A percentile compares a stretch with the other conserved stretches of the same genome.
Evolutionary conservation across 805 yeast species (phyloP).

Genomic region (Nakazawaea populi): DNA sequence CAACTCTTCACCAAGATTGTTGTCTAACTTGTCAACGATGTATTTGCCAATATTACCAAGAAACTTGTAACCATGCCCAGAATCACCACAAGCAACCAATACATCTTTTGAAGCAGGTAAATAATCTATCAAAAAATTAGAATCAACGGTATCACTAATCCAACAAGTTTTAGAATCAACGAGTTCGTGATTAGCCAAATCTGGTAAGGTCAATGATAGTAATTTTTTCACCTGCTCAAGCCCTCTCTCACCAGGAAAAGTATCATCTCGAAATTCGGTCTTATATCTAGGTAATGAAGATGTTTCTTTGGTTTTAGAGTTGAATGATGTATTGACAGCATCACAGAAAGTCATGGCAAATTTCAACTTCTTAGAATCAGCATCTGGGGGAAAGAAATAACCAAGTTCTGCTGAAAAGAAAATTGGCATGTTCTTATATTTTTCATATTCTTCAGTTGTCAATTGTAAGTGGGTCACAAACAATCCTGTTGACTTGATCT

Average conservation of each 20-base stretch:
- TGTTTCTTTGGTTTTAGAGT: conserved; percentile 19
- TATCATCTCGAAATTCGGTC: conserved; percentile 21
- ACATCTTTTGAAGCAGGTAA: conserved; percentile 24
- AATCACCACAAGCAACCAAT: conserved; percentile 33
- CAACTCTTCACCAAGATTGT: conserved; percentile 16
- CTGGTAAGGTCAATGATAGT: conserved; percentile 27
- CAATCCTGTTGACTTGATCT: conserved; percentile 31
- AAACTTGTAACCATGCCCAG: conserved; percentile 37
- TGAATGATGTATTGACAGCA: conserved; percentile 15
- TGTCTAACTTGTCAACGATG: conserved; percentile 22
- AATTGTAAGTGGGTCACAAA: conserved; percentile 31
- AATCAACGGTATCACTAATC: conserved; percentile 26
- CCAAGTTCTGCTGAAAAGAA: conserved; percentile 37
- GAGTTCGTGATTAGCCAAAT: conserved; percentile 22
- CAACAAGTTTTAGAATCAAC: conserved; percentile 14
- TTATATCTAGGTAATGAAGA: conserved; percentile 28
- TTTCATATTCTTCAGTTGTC: conserved; percentile 27
- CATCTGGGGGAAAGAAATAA: conserved; percentile 43
- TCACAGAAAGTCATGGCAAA: conserved; percentile 27
- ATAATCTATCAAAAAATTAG: conserved; percentile 29
- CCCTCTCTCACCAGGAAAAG: conserved; percentile 23
- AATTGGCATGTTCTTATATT: conserved; percentile 32
- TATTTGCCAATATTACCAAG: conserved; percentile 36
- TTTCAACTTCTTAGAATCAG: conserved; percentile 27
- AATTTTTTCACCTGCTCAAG: conserved; percentile 20